Evolutionary conservation across 257 asterid genomes (phyloP), one percentile per base, ranked within the genome.

Genomic region (Hygrophila difformis): DNA sequence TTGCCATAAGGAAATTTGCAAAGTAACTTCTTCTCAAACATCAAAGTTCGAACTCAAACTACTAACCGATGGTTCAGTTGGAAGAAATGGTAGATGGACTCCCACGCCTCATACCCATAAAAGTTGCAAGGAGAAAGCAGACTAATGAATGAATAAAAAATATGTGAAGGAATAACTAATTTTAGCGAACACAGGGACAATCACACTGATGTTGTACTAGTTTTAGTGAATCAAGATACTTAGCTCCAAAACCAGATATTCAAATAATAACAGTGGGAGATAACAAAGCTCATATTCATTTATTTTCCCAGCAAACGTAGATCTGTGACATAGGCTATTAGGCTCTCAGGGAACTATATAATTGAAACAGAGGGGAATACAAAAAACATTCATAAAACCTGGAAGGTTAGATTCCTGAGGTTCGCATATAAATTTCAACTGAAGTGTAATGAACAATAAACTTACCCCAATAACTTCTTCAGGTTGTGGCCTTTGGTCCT

Each of bases 391-490:
- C 31, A 26, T n/a, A 26, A 26, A 26, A 26, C 31, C 4, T 39
- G 28, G 5, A 53, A 59, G 24, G 39, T 8, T 0, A 26, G 31
- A 52, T 39, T 13, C 19, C 16, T 56, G 28, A 49, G 20, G 17
- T 44, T 35, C 24, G 41, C 39, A 31, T 44, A 49, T 23, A 19
- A 47, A 23, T 17, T 41, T 39, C 35, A 28, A 65, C 33, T 26
- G 8, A 26, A 26, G 31, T 26, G 31, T 26, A 26, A 5, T 8
- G 7, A 26, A 26, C 7, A 26, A 5, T 4, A 21, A 39, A 45
- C 84, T 68, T 74, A 89, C 98, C 69, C 80, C 95, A 63, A 91
- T 72, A 65, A 82, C 94, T 82, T 91, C 98, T 59, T 91, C 96
- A 39, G 96, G 92, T 49, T 80, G 89, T 45, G 98, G 94, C 42